Evolutionary conservation across 2,329 filamentous ascomycete species (phyloP), one percentile per base, ranked within the genome.

Genomic region (Curvularia sp.): DNA sequence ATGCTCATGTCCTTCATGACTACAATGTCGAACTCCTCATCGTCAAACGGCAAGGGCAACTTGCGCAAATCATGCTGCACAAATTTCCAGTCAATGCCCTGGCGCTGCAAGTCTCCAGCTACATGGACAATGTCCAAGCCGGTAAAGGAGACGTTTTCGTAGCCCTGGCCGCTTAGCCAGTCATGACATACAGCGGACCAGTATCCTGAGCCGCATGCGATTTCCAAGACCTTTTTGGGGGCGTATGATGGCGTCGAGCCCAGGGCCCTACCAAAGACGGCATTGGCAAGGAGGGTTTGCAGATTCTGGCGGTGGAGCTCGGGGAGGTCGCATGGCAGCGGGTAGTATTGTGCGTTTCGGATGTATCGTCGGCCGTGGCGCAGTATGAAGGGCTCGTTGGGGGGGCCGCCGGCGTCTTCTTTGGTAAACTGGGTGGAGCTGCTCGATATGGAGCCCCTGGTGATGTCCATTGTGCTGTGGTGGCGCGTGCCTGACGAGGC

Each of bases 101-200:
- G 87, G 66, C 87, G 87, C 67, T 83, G 80, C 65, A 89, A 73
- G 65, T 87, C 84, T 32, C 86, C 84, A 7, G 89, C 88, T 23
- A 94, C 76, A 4, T 90, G 88, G 8, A 90, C 89, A 55, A 96
- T 87, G 73, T 97, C 93, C 39, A 97, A 78, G 1, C 93, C 93
- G 0, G 89, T 91, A 73, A 96, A 97, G 5, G 87, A 86, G 21
- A 96, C 88, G 59, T 87, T 83, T 4, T 83, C 79, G 71, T 90
- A 84, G 13, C 92, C 92, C 54, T 85, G 82, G 48, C 49, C 83
- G 55, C 85, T 83, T 72, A 93, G 92, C 77, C 91, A 90, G 34
- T 91, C 87, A 75, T 96, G 90, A 75, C 92, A 96, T 81, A 92
- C 88, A 30, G 91, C 89, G 67, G 91, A 93, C 93, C 93, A 97